A percentile compares a stretch with the other conserved stretches of the same genome.
These are phyloP conservation scores for Taiozyma sp. DNA, from an alignment of 1,139 yeast species.

Conservation along the genomic window DNA sequence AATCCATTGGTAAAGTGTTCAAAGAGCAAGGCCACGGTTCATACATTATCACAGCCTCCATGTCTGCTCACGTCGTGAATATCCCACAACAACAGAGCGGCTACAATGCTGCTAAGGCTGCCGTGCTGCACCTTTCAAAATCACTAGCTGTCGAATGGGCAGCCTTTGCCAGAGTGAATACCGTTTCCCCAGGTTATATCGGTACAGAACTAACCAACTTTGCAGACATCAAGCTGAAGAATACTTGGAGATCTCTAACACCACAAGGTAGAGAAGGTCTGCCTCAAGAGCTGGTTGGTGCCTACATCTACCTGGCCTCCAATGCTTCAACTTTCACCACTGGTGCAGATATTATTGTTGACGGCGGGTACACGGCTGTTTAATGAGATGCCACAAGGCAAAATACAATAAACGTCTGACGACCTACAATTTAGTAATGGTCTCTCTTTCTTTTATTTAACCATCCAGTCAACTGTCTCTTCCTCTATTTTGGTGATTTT, in stretches of 20 bases:
- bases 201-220: constrained; percentile 65
- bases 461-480: too few relatives aligned
- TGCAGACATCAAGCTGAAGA: constrained; percentile 47
- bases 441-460: too few relatives aligned
- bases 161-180: constrained; percentile 80
- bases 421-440: too few relatives aligned
- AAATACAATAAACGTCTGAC: not conserved
- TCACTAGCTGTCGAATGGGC: constrained; percentile 92
- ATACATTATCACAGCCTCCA: constrained; percentile 79
- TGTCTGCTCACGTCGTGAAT: constrained; percentile 88
- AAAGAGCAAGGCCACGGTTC: constrained; percentile 71
- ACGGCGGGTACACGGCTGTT: constrained; percentile 69
- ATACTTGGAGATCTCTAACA: constrained; percentile 63
- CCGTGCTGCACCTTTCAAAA: constrained; percentile 69
- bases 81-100: constrained; percentile 87
- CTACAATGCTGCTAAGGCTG: constrained; percentile 92
- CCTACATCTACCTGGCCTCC: constrained; percentile 82
- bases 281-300: constrained; percentile 80
- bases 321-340: constrained; percentile 84
- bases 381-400: constrained; percentile 12
- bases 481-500: not conserved
- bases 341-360: constrained; percentile 77
- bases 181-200: constrained; percentile 86
- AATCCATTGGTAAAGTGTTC: constrained; percentile 67
- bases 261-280: constrained; percentile 84